phyloP scores from a whole-genome alignment of 129 eudicot species.

The Flaveria sonorensis region DNA sequence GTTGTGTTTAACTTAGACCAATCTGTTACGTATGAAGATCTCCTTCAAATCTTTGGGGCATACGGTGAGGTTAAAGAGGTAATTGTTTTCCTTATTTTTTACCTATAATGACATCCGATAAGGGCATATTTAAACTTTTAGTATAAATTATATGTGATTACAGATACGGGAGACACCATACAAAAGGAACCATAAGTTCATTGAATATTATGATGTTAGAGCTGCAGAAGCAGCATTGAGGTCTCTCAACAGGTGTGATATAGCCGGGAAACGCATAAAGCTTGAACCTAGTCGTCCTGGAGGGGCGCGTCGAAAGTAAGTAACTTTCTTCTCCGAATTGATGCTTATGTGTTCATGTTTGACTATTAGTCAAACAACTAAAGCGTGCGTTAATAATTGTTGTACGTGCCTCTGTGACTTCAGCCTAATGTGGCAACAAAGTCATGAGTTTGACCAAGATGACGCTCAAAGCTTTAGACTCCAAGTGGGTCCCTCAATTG shows the following conservation, averaged over 20 bases:
- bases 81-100: neutral
- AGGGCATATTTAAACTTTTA: constrained; percentile 7
- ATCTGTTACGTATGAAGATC: constrained; percentile 89
- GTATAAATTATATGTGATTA: constrained; percentile 6
- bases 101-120: neutral
- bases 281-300: constrained; percentile 98
- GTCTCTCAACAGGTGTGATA: constrained; percentile 81
- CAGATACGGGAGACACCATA: constrained; percentile 94
- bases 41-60: constrained; percentile 83
- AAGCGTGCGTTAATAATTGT: neutral
- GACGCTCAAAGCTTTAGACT: constrained; percentile 59
- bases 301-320: constrained; percentile 87
- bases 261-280: constrained; percentile 95
- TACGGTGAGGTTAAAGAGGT: constrained; percentile 97
- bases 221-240: constrained; percentile 88
- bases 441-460: constrained; percentile 69
- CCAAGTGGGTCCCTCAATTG: constrained; percentile 56
- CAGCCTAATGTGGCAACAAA: constrained; percentile 69
- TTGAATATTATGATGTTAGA: constrained; percentile 90
- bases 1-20: constrained; percentile 90
- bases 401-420: neutral
- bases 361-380: neutral
- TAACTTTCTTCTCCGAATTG: neutral
- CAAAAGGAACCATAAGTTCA: constrained; percentile 85
- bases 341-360: constrained; percentile 8